Percentiles rank a stretch among this genome's conserved stretches.
These are phyloP conservation scores for Monilinia aucupariae DNA, from an alignment of 2,329 filamentous ascomycete genomes.

Conservation along the genomic window DNA sequence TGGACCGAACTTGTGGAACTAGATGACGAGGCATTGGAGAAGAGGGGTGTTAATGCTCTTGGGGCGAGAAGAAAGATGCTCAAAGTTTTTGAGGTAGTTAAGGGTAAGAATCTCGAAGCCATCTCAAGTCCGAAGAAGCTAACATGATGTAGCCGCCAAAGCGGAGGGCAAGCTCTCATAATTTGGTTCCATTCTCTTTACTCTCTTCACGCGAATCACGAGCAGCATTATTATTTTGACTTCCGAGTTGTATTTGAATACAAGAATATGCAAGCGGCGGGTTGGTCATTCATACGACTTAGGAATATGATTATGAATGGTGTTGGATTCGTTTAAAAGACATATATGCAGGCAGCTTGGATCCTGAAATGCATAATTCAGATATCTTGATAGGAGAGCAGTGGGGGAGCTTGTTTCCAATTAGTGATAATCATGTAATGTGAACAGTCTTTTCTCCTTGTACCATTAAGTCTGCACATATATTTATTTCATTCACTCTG, in stretches of 20 bases:
- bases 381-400: background rate
- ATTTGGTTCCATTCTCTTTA: slow-evolving; percentile 12
- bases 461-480: background rate
- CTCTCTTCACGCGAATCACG: background rate
- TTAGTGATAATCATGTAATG: slow-evolving; percentile 2
- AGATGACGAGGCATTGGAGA: slow-evolving; percentile 88
- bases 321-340: slow-evolving; percentile 12
- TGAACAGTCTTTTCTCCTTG: background rate
- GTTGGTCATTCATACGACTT: background rate
- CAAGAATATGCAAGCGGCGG: background rate
- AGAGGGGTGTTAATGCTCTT: slow-evolving; percentile 87
- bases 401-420: background rate
- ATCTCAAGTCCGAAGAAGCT: slow-evolving; percentile 24
- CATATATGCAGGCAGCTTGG: slow-evolving; percentile 5
- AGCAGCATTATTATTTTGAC: background rate
- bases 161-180: slow-evolving; percentile 63
- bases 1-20: slow-evolving; percentile 91
- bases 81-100: slow-evolving; percentile 98
- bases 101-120: slow-evolving; percentile 46
- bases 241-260: slow-evolving; percentile 9
- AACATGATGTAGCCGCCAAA: slow-evolving; percentile 55
- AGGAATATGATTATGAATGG: slow-evolving; percentile 1
- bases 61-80: slow-evolving; percentile 96
- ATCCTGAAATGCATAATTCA: slow-evolving; percentile 5
- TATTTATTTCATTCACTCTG: background rate